Evolutionary conservation across 2,329 filamentous ascomycete genomes (phyloP).

Genomic region (Penicillium sp.): DNA sequence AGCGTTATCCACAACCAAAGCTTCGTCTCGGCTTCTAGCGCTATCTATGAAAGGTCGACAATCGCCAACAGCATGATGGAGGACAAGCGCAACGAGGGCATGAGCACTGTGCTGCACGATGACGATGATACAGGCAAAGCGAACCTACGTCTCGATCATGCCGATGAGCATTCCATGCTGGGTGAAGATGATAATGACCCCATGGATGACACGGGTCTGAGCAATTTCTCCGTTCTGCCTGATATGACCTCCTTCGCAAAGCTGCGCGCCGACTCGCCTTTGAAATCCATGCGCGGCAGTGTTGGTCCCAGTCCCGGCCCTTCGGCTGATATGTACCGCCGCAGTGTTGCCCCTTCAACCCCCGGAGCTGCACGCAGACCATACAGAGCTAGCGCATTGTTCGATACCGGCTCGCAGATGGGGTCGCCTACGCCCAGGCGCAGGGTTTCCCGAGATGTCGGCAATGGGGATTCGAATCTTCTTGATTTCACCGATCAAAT

Average conservation of each 20-base stretch:
- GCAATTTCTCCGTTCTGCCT: conserved; percentile 84
- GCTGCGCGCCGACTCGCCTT: conserved; percentile 64
- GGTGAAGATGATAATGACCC: conserved; percentile 35
- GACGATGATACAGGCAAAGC: conserved; percentile 26
- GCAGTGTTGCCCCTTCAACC: conserved; percentile 38
- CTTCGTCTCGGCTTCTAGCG: conserved; percentile 14
- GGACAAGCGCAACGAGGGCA: conserved; percentile 44
- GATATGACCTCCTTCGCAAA: conserved; percentile 83
- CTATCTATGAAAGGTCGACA: conserved; percentile 20
- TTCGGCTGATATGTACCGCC: conserved; percentile 16
- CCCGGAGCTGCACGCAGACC: conserved; percentile 52
- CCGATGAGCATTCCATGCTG: conserved; percentile 29
- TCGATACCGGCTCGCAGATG: conserved; percentile 37
- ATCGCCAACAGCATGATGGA: conserved; percentile 41
- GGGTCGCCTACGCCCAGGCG: conserved; percentile 54
- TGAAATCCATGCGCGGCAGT: conserved; percentile 48
- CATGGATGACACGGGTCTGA: conserved; percentile 61
- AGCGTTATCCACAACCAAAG: conserved; percentile 26
- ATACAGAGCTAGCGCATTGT: conserved; percentile 30
- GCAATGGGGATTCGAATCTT: conserved; percentile 62
- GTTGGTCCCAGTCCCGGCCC: conserved; percentile 45
- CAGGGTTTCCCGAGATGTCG: conserved; percentile 47
- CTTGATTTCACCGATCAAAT: conserved; percentile 87
- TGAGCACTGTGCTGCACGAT: conserved; percentile 44
- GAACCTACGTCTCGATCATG: conserved; percentile 26